Percentiles rank a stretch among this genome's conserved stretches.
These are phyloP conservation scores for Phoma sp. DNA, from an alignment of 2,329 filamentous ascomycete genomes.

Conservation along the genomic window DNA sequence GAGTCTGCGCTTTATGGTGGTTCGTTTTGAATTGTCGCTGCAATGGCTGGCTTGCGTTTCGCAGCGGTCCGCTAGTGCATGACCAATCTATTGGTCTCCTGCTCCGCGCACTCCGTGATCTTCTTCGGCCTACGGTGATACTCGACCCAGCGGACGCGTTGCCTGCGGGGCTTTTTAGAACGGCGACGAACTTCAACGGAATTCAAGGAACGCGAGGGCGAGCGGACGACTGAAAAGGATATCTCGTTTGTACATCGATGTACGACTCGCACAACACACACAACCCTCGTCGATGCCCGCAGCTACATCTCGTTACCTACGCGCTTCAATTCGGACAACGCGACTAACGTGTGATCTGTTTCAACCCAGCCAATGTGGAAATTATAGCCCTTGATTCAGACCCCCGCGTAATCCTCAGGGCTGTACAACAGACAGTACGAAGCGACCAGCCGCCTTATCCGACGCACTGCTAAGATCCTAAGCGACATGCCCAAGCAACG, in stretches of 20 bases:
- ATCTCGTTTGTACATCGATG: background rate
- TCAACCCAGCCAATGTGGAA: background rate
- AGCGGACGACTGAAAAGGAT: background rate
- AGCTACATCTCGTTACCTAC: slow-evolving; percentile 1
- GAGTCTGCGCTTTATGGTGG: background rate
- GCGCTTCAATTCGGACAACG: slow-evolving; percentile 14
- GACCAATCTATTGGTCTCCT: background rate
- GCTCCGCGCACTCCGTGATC: background rate
- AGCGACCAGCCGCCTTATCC: background rate
- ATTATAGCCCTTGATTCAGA: slow-evolving; percentile 1
- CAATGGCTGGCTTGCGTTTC: background rate
- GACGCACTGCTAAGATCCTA: slow-evolving; percentile 1
- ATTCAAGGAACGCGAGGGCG: background rate
- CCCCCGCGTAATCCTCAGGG: background rate
- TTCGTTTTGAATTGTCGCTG: background rate
- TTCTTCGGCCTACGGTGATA: slow-evolving; percentile 4
- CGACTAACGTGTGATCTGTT: background rate
- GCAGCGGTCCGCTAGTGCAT: background rate
- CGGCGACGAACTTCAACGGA: background rate
- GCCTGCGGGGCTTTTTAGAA: background rate
- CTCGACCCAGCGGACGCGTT: background rate
- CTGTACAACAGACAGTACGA: background rate
- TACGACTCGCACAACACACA: slow-evolving; percentile 1
- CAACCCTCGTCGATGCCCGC: background rate
- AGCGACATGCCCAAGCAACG: slow-evolving; percentile 40